Conservation (phyloP, 176 grass and related monocot genomes). For the Rhynchospora pubera region DNA sequence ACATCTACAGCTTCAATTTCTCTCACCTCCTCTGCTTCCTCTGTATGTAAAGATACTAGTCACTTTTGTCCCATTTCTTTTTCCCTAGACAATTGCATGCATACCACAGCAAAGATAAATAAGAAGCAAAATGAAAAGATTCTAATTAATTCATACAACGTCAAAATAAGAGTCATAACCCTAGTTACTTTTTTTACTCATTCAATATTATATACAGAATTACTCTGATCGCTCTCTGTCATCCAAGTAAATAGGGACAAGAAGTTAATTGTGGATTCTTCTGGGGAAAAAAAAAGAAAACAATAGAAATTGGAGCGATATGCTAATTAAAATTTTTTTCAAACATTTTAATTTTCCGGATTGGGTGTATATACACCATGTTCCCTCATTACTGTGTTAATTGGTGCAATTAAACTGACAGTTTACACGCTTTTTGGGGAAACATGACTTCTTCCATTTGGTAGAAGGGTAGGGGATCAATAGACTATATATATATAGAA, state of each 20-base stretch:
- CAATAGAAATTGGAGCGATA: neutral
- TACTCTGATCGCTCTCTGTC: slow-evolving; percentile 7
- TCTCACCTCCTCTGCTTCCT: slow-evolving; percentile 31
- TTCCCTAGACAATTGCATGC: neutral
- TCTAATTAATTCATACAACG: neutral
- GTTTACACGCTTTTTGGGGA: too few species aligned
- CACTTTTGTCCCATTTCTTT: neutral
- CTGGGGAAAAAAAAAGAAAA: neutral
- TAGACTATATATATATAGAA: too few species aligned
- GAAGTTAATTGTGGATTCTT: neutral
- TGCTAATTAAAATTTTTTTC: too few species aligned
- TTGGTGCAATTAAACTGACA: too few species aligned
- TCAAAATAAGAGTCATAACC: slow-evolving; percentile 13
- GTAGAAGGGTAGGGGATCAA: too few species aligned
- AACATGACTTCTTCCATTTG: too few species aligned
- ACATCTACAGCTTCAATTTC: slow-evolving; percentile 52
- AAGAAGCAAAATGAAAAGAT: neutral
- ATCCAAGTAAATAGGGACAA: neutral
- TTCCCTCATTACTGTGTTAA: too few species aligned
- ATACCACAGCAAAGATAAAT: neutral
- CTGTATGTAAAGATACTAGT: slow-evolving; percentile 22
- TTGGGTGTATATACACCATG: too few species aligned
- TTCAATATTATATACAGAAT: slow-evolving; percentile 15
- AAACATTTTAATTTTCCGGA: too few species aligned
- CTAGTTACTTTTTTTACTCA: neutral